Evolutionary conservation across 2,329 filamentous ascomycete genomes (phyloP), one percentile per base, ranked within the genome.

Genomic region (Gyromitra esculenta): DNA sequence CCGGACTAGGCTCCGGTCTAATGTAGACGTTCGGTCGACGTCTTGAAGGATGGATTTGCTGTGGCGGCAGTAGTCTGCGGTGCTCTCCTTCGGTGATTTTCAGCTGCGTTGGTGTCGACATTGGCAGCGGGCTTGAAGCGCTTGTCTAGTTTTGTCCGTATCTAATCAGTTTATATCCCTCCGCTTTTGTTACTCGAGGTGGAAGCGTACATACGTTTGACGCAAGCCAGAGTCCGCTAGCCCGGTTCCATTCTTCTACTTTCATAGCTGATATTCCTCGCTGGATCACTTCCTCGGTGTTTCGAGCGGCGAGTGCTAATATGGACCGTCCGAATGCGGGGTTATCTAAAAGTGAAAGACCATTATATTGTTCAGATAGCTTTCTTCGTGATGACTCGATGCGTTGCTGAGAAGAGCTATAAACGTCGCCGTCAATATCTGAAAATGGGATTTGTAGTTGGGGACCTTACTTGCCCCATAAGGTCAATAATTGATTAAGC

Each of bases 401-500:
- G 9, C 66, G 66, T 45, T 69, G 66, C 31, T 69, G 66, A 13
- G 66, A 69, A 25, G 66, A 69, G 37, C 66, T 69, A 48, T 39
- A 18, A 25, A 52, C 2, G 31, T 5, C 5, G 4, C 6, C 6
- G 66, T 69, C 25, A 69, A 60, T 60, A 69, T 15, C 0, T 69
- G 41, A 39, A n/a, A 8, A 21, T 41, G n/a, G 37, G 54, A 11
- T 21, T 41, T 69, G 54, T 67, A 18, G 1, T 67, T 45, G 25
- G 65, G 21, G 18, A 68, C 9, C 66, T 69, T 69, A 69, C 66
- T 69, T 69, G 66, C 66, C 66, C 66, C 66, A 69, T 60, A 69
- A 60, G 54, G 66, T 69, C 54, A 69, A 50, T 35, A 69, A 43
- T 50, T 69, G 66, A 18, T 69, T 69, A n/a, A 69, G 41, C 66